These are phyloP conservation scores for Isatis tinctoria DNA, from an alignment of 345 rosid genomes.

Conservation along the genomic window DNA sequence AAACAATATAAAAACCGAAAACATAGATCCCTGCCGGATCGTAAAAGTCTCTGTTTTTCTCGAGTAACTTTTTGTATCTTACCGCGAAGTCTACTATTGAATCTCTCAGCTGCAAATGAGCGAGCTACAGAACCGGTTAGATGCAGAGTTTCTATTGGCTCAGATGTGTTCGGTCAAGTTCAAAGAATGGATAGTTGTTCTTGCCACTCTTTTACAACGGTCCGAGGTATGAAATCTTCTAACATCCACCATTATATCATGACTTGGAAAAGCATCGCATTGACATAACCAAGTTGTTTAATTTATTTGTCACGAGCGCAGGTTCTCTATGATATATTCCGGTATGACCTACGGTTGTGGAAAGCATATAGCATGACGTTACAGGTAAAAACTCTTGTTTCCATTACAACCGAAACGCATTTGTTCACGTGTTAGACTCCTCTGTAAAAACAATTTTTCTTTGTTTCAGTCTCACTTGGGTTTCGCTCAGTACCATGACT, in stretches of 20 bases:
- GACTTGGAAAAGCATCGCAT: neutral
- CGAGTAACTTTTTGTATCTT: neutral
- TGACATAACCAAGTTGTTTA: neutral
- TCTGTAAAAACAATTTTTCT: neutral
- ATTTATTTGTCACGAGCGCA: constrained; percentile 20
- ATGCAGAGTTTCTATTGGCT: constrained; percentile 93
- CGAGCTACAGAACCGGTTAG: constrained; percentile 85
- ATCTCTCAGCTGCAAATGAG: constrained; percentile 85
- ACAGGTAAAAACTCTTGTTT: constrained; percentile 42
- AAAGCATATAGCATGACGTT: constrained; percentile 77
- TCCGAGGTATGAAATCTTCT: constrained; percentile 55
- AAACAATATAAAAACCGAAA: too few species aligned
- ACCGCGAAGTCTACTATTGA: neutral
- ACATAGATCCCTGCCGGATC: neutral
- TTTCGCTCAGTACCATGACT: constrained; percentile 70
- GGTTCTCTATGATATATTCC: constrained; percentile 91
- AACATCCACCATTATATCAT: neutral
- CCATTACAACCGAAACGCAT: neutral
- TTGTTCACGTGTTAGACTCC: neutral
- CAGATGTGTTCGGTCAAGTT: constrained; percentile 99
- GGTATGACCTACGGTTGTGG: constrained; percentile 74
- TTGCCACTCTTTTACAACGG: constrained; percentile 87
- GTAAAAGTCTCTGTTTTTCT: neutral
- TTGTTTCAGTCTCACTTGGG: constrained; percentile 53
- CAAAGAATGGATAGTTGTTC: constrained; percentile 98